Evolutionary conservation across 2,329 filamentous ascomycete species (phyloP).

Genomic region (Trichoderma polysporum): DNA sequence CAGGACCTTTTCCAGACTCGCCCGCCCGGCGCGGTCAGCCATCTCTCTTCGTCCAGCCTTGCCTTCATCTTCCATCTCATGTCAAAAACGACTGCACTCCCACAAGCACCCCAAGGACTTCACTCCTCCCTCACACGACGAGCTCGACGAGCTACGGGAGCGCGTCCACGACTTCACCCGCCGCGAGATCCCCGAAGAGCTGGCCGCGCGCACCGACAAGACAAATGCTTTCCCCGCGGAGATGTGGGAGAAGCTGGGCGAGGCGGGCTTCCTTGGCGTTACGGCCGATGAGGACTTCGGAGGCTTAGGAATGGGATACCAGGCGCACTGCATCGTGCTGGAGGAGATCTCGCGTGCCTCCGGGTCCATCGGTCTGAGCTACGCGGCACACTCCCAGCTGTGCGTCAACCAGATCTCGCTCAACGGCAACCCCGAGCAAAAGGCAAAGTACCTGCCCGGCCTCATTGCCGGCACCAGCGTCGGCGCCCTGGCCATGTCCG

Average conservation of each 20-base stretch:
- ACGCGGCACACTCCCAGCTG: slow-evolving; percentile 92
- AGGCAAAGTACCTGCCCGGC: slow-evolving; percentile 74
- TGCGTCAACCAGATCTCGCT: slow-evolving; percentile 96
- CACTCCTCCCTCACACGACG: slow-evolving; percentile 65
- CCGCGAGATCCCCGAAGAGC: slow-evolving; percentile 79
- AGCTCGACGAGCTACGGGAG: slow-evolving; percentile 78
- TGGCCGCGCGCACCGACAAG: slow-evolving; percentile 80
- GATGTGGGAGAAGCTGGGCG: slow-evolving; percentile 93
- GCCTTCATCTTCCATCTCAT: slow-evolving; percentile 33
- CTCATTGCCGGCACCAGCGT: slow-evolving; percentile 78
- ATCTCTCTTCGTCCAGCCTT: slow-evolving; percentile 36
- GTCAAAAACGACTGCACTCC: slow-evolving; percentile 49
- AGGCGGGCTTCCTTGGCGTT: slow-evolving; percentile 87
- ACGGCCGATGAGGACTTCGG: slow-evolving; percentile 92
- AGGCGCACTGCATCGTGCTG: slow-evolving; percentile 93
- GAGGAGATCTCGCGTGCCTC: slow-evolving; percentile 91
- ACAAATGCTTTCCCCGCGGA: slow-evolving; percentile 83
- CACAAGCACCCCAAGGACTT: slow-evolving; percentile 63
- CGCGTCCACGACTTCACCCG: slow-evolving; percentile 85
- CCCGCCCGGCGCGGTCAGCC: slow-evolving; percentile 38
- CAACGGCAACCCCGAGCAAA: slow-evolving; percentile 79
- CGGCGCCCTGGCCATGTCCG: slow-evolving; percentile 91
- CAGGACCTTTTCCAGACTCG: slow-evolving; percentile 39
- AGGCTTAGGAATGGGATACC: slow-evolving; percentile 88
- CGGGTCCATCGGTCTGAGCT: slow-evolving; percentile 81